phyloP scores from a whole-genome alignment of 176 grass and related monocot genomes.

The Zea luxurians region DNA sequence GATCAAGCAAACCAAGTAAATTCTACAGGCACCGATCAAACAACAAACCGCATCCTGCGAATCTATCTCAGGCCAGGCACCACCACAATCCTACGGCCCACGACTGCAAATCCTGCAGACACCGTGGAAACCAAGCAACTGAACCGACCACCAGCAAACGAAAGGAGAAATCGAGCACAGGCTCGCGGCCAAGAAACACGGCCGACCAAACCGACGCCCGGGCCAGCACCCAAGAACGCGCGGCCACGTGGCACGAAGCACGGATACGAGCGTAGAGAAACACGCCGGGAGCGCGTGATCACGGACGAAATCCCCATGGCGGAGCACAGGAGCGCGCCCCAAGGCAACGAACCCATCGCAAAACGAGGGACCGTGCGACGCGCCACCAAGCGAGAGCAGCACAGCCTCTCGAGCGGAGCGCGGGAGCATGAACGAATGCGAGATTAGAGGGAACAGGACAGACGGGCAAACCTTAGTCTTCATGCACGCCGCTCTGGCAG shows the following conservation, averaged over 20 bases:
- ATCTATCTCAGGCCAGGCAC: constrained; percentile 34
- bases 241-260: not conserved
- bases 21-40: not conserved
- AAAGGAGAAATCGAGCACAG: constrained; percentile 1
- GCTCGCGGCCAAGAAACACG: constrained; percentile 7
- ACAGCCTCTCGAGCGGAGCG: not conserved
- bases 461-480: constrained; percentile 35
- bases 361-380: constrained; percentile 16
- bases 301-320: constrained; percentile 23
- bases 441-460: constrained; percentile 37
- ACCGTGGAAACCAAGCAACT: constrained; percentile 26
- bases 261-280: constrained; percentile 19
- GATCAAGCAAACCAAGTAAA: constrained; percentile 15
- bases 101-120: not conserved
- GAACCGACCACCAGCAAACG: not conserved
- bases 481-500: constrained; percentile 27
- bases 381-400: constrained; percentile 34
- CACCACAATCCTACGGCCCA: constrained; percentile 31
- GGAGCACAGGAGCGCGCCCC: constrained; percentile 17
- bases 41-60: constrained; percentile 17
- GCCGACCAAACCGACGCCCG: constrained; percentile 27
- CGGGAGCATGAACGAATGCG: constrained; percentile 41
- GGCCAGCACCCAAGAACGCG: constrained; percentile 19
- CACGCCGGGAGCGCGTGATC: constrained; percentile 34
- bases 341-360: constrained; percentile 26